These are phyloP conservation scores for Ulota crispa DNA, from an alignment of 225 moss, liverwort and hornwort species.

Conservation along the genomic window DNA sequence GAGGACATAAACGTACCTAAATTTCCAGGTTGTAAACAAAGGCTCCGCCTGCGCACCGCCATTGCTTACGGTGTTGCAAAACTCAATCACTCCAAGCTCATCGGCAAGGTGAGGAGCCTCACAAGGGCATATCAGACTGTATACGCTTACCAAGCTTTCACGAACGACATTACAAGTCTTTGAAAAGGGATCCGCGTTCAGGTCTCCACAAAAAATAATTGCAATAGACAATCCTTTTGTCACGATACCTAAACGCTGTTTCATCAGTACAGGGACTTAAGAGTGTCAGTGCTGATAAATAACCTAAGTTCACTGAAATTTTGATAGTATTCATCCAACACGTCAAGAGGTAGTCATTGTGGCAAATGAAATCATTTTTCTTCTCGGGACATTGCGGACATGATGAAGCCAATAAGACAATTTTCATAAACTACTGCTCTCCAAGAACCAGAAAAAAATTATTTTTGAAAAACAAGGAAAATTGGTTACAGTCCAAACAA, in stretches of 20 bases:
- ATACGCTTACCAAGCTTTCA: constrained; percentile 62
- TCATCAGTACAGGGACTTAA: constrained; percentile 1
- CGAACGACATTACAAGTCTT: constrained; percentile 42
- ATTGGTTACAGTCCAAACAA: background rate
- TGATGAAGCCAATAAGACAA: background rate
- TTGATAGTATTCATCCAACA: background rate
- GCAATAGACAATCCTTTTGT: constrained; percentile 30
- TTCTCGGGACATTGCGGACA: background rate
- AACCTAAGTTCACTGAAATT: background rate
- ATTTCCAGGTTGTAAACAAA: constrained; percentile 77
- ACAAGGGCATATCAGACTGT: constrained; percentile 42
- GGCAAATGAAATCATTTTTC: background rate
- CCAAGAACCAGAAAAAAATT: background rate
- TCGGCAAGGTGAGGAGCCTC: constrained; percentile 29
- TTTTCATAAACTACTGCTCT: background rate
- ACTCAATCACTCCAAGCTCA: constrained; percentile 31
- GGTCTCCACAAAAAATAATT: constrained; percentile 66
- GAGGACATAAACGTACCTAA: constrained; percentile 33
- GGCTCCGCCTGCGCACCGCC: constrained; percentile 56
- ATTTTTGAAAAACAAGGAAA: constrained; percentile 4
- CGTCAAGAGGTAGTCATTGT: background rate
- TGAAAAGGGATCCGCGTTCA: constrained; percentile 65
- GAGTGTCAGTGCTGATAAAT: constrained; percentile 2
- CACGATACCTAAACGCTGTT: constrained; percentile 35
- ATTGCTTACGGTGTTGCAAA: constrained; percentile 34